phyloP scores from a whole-genome alignment of 225 moss, liverwort and hornwort species.

The Polytrichum formosum region DNA sequence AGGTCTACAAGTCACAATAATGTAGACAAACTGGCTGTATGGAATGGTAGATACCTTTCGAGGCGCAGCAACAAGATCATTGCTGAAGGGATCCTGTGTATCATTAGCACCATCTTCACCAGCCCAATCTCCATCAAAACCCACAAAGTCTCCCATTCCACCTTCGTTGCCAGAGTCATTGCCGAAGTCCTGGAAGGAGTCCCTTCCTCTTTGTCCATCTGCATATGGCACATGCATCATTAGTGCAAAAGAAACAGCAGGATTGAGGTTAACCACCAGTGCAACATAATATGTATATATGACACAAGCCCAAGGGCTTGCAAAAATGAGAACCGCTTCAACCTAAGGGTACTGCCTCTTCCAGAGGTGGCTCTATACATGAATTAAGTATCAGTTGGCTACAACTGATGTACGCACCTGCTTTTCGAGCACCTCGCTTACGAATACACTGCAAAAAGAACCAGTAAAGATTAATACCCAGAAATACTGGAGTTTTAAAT shows the following conservation, averaged over 20 bases:
- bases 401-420: constrained; percentile 40
- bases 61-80: constrained; percentile 74
- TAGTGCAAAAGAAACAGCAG: constrained; percentile 8
- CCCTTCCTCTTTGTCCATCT: constrained; percentile 43
- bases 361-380: neutral
- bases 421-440: constrained; percentile 42
- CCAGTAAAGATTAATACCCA: neutral
- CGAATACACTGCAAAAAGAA: constrained; percentile 64
- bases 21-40: too few species aligned
- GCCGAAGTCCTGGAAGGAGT: constrained; percentile 29
- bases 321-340: too few species aligned
- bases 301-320: too few species aligned
- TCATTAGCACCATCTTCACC: constrained; percentile 55
- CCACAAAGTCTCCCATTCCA: constrained; percentile 39
- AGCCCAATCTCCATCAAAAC: constrained; percentile 50
- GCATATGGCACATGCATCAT: constrained; percentile 13
- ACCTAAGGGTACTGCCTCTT: too few species aligned
- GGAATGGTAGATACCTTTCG: constrained; percentile 55
- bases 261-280: neutral
- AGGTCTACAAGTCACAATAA: too few species aligned
- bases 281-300: too few species aligned
- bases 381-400: neutral
- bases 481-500: neutral
- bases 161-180: constrained; percentile 64
- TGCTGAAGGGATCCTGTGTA: constrained; percentile 46